phyloP scores from a whole-genome alignment of 2,329 filamentous ascomycete species.

The Botryotinia globosa region DNA sequence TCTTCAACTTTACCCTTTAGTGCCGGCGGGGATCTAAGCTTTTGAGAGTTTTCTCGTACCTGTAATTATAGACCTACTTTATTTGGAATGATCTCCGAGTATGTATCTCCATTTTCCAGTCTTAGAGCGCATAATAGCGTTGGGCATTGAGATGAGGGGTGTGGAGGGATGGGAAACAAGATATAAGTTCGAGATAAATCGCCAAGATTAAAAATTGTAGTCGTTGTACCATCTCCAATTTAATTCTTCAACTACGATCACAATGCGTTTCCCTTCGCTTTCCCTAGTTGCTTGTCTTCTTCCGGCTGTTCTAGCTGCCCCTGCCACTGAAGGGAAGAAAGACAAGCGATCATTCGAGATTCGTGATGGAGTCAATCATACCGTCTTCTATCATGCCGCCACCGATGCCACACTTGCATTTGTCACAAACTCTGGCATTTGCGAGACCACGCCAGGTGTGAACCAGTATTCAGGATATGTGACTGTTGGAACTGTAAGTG shows the following conservation, averaged over 20 bases:
- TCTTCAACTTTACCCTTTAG: not conserved
- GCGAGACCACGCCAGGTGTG: constrained; percentile 50
- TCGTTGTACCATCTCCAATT: not conserved
- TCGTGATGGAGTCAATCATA: constrained; percentile 43
- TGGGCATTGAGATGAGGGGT: not conserved
- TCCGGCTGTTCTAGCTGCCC: constrained; percentile 26
- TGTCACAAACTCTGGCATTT: constrained; percentile 51
- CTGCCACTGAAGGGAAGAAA: constrained; percentile 13
- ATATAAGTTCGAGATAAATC: not conserved
- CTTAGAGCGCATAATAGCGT: not conserved
- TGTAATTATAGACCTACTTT: constrained; percentile 5
- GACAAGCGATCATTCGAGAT: constrained; percentile 39
- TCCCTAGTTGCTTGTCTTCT: constrained; percentile 22
- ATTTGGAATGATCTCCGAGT: constrained; percentile 1
- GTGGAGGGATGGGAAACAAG: not conserved
- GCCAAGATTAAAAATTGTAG: not conserved
- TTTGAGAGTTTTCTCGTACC: constrained; percentile 2
- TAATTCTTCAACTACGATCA: not conserved
- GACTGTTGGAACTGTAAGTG: constrained; percentile 41
- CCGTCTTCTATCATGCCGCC: constrained; percentile 48
- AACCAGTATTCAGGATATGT: constrained; percentile 53
- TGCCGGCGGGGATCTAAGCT: not conserved
- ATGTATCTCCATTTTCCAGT: not conserved
- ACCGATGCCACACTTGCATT: constrained; percentile 47
- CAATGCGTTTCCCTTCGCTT: constrained; percentile 24